phyloP scores from a whole-genome alignment of 176 grass and related monocot species.

The Chloris gayana region DNA sequence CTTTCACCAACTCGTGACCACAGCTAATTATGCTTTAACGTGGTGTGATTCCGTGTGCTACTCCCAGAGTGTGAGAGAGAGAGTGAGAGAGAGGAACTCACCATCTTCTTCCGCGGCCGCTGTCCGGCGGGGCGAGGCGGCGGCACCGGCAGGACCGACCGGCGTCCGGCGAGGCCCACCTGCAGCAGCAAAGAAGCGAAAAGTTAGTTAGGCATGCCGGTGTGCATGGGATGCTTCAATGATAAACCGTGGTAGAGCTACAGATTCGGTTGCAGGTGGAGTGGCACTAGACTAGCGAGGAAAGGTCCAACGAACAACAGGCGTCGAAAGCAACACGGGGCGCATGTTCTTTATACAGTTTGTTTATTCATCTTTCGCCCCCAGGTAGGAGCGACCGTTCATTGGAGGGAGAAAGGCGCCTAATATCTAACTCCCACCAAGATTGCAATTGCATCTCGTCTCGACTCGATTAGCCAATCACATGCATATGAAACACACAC shows the following conservation, averaged over 20 bases:
- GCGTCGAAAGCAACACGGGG: conserved; percentile 29
- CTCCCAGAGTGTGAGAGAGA: background rate
- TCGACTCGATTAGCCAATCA: background rate
- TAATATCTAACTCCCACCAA: conserved; percentile 12
- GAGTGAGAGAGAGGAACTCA: background rate
- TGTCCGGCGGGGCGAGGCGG: conserved; percentile 36
- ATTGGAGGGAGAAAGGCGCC: conserved; percentile 6
- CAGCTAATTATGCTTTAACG: background rate
- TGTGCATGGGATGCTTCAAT: background rate
- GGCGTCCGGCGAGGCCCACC: conserved; percentile 26
- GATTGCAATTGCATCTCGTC: background rate
- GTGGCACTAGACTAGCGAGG: background rate
- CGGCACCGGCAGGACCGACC: conserved; percentile 39
- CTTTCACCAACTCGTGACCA: background rate
- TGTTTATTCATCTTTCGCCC: background rate
- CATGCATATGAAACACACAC: conserved; percentile 6
- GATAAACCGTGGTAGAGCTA: background rate
- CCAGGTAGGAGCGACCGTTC: conserved; percentile 15
- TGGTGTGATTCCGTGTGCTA: background rate
- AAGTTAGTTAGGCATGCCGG: background rate
- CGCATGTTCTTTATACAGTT: conserved; percentile 21
- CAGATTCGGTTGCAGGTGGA: background rate
- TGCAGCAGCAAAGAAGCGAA: background rate
- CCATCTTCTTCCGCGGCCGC: conserved; percentile 64
- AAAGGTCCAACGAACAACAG: conserved; percentile 6